Conservation (phyloP, 2,329 filamentous ascomycete species). For the Curvularia hawaiiensis region DNA sequence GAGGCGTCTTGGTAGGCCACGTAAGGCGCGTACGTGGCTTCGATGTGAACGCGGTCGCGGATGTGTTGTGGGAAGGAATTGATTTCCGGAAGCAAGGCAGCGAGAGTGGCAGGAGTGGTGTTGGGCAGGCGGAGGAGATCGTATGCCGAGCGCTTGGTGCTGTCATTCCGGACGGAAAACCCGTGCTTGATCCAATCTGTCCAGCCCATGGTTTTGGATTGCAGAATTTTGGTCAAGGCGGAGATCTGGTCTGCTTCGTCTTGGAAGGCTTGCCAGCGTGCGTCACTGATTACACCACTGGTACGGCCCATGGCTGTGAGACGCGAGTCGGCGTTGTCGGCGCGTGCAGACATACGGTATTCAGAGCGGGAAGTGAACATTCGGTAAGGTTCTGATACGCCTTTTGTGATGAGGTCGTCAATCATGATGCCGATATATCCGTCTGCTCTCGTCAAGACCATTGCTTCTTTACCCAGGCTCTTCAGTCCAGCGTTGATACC, state of each 20-base stretch:
- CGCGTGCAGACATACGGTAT: slow-evolving; percentile 88
- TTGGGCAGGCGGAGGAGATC: slow-evolving; percentile 72
- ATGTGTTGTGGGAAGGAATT: slow-evolving; percentile 62
- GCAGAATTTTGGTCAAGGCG: slow-evolving; percentile 67
- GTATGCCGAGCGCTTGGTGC: slow-evolving; percentile 71
- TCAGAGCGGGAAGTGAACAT: slow-evolving; percentile 98
- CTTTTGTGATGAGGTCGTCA: slow-evolving; percentile 95
- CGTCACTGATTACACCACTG: slow-evolving; percentile 78
- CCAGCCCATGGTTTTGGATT: slow-evolving; percentile 62
- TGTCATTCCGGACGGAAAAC: slow-evolving; percentile 71
- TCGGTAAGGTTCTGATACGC: slow-evolving; percentile 93
- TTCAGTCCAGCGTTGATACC: slow-evolving; percentile 93
- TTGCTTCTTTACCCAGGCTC: slow-evolving; percentile 66
- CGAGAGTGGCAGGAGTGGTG: slow-evolving; percentile 63
- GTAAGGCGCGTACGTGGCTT: slow-evolving; percentile 87
- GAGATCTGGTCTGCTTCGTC: slow-evolving; percentile 70
- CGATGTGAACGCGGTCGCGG: slow-evolving; percentile 74
- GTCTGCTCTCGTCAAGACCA: slow-evolving; percentile 79
- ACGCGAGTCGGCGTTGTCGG: slow-evolving; percentile 91
- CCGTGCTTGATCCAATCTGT: slow-evolving; percentile 72
- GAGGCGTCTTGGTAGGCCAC: slow-evolving; percentile 72
- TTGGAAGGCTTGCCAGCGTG: slow-evolving; percentile 73
- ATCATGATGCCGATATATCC: slow-evolving; percentile 99
- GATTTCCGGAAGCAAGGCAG: slow-evolving; percentile 62
- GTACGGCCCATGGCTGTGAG: slow-evolving; percentile 78